phyloP scores from a whole-genome alignment of 1,284 basidiomycete species.

The Marasmius sp. region DNA sequence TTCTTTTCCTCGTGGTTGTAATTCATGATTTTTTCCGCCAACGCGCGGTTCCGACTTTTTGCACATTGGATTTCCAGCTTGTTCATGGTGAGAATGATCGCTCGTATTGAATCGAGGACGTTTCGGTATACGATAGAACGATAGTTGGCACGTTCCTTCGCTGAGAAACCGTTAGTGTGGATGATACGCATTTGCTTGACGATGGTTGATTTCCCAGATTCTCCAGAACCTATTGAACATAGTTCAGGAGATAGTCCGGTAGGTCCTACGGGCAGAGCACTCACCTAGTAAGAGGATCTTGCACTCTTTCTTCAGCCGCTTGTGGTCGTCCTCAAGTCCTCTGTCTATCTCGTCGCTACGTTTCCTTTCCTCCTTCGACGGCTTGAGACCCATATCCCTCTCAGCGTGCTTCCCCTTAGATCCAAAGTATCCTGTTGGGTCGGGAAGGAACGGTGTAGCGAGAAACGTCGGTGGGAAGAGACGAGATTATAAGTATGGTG shows the following conservation, averaged over 20 bases:
- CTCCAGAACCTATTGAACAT: constrained; percentile 44
- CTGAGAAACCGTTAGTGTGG: constrained; percentile 89
- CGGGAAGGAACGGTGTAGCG: not conserved
- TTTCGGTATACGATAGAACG: constrained; percentile 84
- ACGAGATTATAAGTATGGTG: not conserved
- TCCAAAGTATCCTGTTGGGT: not conserved
- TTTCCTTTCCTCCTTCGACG: not conserved
- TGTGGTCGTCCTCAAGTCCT: constrained; percentile 58
- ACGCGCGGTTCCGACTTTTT: constrained; percentile 73
- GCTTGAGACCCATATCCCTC: not conserved
- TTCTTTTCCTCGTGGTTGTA: constrained; percentile 45
- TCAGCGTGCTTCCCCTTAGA: not conserved
- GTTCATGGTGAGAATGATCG: constrained; percentile 85
- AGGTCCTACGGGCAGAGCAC: constrained; percentile 23
- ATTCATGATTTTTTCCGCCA: constrained; percentile 40
- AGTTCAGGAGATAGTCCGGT: constrained; percentile 6
- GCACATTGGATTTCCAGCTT: constrained; percentile 86
- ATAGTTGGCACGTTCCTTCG: constrained; percentile 79
- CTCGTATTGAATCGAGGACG: constrained; percentile 87
- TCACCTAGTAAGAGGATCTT: constrained; percentile 82
- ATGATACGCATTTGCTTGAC: constrained; percentile 99
- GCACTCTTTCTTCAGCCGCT: constrained; percentile 75
- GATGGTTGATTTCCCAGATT: constrained; percentile 92
- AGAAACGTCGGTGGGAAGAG: not conserved
- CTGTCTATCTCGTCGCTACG: constrained; percentile 48